Conservation (phyloP, 2,329 filamentous ascomycete species). For the Ambrosiella cleistominuta region DNA sequence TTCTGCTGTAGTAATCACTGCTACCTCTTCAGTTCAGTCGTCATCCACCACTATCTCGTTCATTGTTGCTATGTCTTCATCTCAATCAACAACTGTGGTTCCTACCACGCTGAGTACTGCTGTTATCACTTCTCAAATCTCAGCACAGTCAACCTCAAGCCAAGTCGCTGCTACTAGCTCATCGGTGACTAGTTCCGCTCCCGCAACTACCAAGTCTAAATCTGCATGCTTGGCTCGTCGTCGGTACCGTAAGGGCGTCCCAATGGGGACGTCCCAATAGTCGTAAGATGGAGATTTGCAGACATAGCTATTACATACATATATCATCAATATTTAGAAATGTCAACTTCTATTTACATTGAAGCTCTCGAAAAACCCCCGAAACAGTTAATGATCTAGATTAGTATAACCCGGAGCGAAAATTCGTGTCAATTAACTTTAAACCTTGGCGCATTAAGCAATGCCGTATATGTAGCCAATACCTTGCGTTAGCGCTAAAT, state of each 20-base stretch:
- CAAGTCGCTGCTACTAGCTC: slow-evolving; percentile 1
- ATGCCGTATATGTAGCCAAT: too few species aligned
- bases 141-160: neutral
- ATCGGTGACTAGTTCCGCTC: neutral
- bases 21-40: neutral
- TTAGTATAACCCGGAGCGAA: too few species aligned
- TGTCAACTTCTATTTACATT: too few species aligned
- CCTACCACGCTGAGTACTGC: slow-evolving; percentile 8
- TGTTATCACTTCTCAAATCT: neutral
- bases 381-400: too few species aligned
- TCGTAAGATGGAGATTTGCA: neutral
- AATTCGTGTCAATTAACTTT: too few species aligned
- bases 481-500: too few species aligned
- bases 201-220: neutral
- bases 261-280: neutral
- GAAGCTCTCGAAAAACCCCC: too few species aligned
- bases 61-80: neutral
- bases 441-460: too few species aligned
- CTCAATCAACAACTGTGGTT: neutral
- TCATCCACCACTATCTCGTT: neutral
- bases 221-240: slow-evolving; percentile 7
- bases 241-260: slow-evolving; percentile 5
- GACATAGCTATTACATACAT: too few species aligned
- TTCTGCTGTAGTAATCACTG: neutral
- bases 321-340: too few species aligned